These are phyloP conservation scores for Microstegium vimineum DNA, from an alignment of 176 grass and related monocot genomes.

Conservation along the genomic window DNA sequence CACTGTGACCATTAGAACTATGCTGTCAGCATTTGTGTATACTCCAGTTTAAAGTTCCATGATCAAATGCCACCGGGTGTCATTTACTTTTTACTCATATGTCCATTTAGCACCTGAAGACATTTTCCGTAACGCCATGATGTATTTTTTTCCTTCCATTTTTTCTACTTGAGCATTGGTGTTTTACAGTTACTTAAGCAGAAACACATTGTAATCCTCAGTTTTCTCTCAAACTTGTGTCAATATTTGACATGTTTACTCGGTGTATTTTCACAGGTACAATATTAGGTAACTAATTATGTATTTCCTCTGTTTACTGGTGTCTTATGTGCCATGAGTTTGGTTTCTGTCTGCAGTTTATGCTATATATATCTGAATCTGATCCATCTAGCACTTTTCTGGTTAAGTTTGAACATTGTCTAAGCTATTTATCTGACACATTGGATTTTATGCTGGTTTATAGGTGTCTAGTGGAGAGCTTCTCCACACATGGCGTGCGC, in stretches of 20 bases:
- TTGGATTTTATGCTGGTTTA: not conserved
- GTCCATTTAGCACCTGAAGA: not conserved
- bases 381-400: not conserved
- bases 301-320: not conserved
- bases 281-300: not conserved
- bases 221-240: not conserved
- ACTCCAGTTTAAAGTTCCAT: not conserved
- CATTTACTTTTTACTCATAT: not conserved
- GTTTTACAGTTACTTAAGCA: not conserved
- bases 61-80: not conserved
- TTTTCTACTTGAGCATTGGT: not conserved
- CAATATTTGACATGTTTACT: not conserved
- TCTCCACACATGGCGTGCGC: conserved; percentile 65
- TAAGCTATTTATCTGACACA: not conserved
- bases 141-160: not conserved
- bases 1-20: not conserved
- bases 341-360: conserved; percentile 5
- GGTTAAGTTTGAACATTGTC: not conserved
- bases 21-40: not conserved
- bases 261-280: not conserved
- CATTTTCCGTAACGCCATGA: not conserved
- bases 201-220: not conserved
- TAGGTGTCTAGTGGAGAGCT: conserved; percentile 80
- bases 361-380: not conserved
- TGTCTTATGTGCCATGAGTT: not conserved